Evolutionary conservation across 257 asterid species (phyloP).

Genomic region (Eustoma russellianum): DNA sequence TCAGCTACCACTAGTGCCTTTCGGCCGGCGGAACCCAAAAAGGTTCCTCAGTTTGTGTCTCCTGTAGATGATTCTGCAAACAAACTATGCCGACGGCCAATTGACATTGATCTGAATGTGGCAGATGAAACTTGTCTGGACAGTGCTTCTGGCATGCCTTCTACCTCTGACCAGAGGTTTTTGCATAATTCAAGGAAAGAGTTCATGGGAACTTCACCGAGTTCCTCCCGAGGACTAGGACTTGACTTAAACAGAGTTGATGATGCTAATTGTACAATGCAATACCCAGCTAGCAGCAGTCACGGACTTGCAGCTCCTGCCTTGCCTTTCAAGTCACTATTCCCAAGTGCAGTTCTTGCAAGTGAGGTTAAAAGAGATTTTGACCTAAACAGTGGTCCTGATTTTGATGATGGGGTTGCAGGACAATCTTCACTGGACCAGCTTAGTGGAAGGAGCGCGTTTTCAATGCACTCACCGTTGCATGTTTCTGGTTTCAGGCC

Average conservation of each 20-base stretch:
- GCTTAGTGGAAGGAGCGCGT: slow-evolving; percentile 20
- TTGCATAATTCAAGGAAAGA: slow-evolving; percentile 15
- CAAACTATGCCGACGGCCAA: slow-evolving; percentile 30
- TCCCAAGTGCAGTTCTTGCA: slow-evolving; percentile 17
- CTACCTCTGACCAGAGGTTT: slow-evolving; percentile 12
- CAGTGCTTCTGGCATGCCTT: slow-evolving; percentile 26
- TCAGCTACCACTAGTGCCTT: slow-evolving; percentile 97
- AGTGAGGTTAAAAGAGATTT: slow-evolving; percentile 34
- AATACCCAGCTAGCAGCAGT: slow-evolving; percentile 26
- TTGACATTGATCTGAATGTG: slow-evolving; percentile 46
- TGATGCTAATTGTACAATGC: slow-evolving; percentile 27
- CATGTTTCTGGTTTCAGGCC: slow-evolving; percentile 33
- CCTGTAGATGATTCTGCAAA: slow-evolving; percentile 31
- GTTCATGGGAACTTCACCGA: slow-evolving; percentile 17
- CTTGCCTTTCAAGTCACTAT: slow-evolving; percentile 15
- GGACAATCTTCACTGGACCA: slow-evolving; percentile 21
- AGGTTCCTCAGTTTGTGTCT: slow-evolving; percentile 27
- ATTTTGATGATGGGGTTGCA: slow-evolving; percentile 25
- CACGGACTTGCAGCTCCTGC: slow-evolving; percentile 15
- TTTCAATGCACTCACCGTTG: slow-evolving; percentile 21
- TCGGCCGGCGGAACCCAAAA: slow-evolving; percentile 97
- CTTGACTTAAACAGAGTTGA: slow-evolving; percentile 40
- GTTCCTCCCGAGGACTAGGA: slow-evolving; percentile 29
- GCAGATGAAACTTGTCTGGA: slow-evolving; percentile 39
- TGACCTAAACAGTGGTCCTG: slow-evolving; percentile 44